Conservation (phyloP, 73 alveolate genomes). For the Paramecium caudatum region DNA sequence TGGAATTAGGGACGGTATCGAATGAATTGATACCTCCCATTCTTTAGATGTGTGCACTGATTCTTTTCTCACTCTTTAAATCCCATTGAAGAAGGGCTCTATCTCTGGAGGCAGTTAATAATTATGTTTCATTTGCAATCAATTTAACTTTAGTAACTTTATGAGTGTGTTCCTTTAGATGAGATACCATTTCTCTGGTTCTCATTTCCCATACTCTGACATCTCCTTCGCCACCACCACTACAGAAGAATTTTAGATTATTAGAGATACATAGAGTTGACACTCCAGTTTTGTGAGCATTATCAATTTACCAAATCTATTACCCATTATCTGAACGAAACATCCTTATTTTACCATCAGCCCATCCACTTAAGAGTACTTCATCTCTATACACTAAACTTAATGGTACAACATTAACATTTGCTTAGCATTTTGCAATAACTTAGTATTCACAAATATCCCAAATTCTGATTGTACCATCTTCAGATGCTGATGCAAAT, state of each 20-base stretch:
- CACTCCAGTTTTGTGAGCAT: slow-evolving; percentile 97
- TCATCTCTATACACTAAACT: slow-evolving; percentile 94
- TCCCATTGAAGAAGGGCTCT: slow-evolving; percentile 95
- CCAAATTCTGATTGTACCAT: slow-evolving; percentile 97
- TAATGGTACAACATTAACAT: slow-evolving; percentile 88
- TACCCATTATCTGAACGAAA: slow-evolving; percentile 91
- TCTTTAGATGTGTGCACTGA: slow-evolving; percentile 94
- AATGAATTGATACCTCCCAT: slow-evolving; percentile 97
- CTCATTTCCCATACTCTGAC: slow-evolving; percentile 97
- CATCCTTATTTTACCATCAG: slow-evolving; percentile 94
- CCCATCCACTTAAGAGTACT: slow-evolving; percentile 96
- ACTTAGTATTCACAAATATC: slow-evolving; percentile 95
- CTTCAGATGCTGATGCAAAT: slow-evolving; percentile 95
- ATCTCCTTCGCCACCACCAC: slow-evolving; percentile 97
- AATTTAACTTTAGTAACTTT: slow-evolving; percentile 94
- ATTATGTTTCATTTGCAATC: slow-evolving; percentile 92
- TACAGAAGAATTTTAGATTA: slow-evolving; percentile 89
- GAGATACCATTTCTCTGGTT: slow-evolving; percentile 95
- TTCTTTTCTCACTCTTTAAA: slow-evolving; percentile 93
- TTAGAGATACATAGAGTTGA: slow-evolving; percentile 88
- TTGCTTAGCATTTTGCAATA: slow-evolving; percentile 87
- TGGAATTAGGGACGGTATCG: slow-evolving; percentile 87
- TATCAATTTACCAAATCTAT: slow-evolving; percentile 96
- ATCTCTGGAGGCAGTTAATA: slow-evolving; percentile 93
- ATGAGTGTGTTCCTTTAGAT: slow-evolving; percentile 95